A percentile compares a stretch with the other conserved stretches of the same genome.
phyloP scores from a whole-genome alignment of 352 stramenopile species.

The Globisporangium mamillatum region DNA sequence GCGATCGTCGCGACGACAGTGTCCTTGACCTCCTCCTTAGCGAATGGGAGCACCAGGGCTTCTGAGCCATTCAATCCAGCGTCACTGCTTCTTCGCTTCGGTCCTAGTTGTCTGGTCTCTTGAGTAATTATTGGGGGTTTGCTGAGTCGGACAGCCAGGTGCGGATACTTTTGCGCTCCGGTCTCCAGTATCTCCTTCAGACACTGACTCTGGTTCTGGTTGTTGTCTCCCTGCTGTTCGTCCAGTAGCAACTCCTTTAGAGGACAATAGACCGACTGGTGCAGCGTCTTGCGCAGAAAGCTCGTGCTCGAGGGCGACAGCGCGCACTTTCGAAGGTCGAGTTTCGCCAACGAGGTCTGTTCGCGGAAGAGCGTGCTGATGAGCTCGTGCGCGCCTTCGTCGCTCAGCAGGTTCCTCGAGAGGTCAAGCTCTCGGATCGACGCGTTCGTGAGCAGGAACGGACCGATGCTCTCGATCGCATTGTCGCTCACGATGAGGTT shows the following conservation, averaged over 20 bases:
- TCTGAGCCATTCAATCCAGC: too few species aligned
- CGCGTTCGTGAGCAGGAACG: constrained; percentile 23
- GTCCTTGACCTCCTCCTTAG: too few species aligned
- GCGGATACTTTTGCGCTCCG: constrained; percentile 11
- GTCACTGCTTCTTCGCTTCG: not conserved
- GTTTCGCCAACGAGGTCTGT: constrained; percentile 20
- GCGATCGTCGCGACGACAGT: too few species aligned
- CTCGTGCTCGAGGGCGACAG: constrained; percentile 20
- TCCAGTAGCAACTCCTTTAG: constrained; percentile 18
- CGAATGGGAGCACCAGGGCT: too few species aligned
- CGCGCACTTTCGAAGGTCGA: constrained; percentile 35
- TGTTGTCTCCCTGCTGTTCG: not conserved
- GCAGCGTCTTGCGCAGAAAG: constrained; percentile 7
- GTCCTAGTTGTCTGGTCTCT: not conserved
- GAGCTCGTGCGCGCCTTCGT: constrained; percentile 36
- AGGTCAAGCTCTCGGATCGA: constrained; percentile 32
- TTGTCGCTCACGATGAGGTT: constrained; percentile 32
- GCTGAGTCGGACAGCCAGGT: not conserved
- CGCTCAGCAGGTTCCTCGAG: constrained; percentile 31
- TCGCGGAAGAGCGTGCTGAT: constrained; percentile 29
- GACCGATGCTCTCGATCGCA: constrained; percentile 27
- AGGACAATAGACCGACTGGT: constrained; percentile 1
- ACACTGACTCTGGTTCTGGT: not conserved
- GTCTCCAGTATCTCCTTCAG: not conserved
- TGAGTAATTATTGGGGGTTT: not conserved